phyloP scores from a whole-genome alignment of 257 asterid genomes.

The Solanum appendiculatum region DNA sequence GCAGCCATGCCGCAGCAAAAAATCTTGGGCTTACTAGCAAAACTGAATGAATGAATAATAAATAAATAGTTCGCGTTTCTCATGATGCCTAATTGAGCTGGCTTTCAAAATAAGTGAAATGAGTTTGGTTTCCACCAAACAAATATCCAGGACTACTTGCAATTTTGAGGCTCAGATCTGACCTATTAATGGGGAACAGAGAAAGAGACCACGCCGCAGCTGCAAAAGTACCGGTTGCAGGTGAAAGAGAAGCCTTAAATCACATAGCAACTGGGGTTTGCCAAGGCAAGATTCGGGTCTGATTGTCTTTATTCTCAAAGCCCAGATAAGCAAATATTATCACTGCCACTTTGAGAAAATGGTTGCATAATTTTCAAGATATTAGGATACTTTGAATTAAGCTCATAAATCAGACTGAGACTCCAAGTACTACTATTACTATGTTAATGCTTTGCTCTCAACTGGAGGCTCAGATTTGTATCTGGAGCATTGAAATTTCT shows the following conservation, averaged over 20 bases:
- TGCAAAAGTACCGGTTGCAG: slow-evolving; percentile 13
- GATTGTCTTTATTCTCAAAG: background rate
- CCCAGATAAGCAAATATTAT: background rate
- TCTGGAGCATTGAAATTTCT: background rate
- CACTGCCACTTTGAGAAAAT: background rate
- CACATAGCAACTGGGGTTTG: background rate
- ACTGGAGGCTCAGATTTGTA: background rate
- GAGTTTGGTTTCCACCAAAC: background rate
- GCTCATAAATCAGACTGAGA: background rate
- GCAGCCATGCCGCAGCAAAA: background rate
- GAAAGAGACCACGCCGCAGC: slow-evolving; percentile 6
- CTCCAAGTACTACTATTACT: background rate
- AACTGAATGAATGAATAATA: background rate
- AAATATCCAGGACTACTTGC: background rate
- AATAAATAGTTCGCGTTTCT: background rate
- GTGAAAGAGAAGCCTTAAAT: background rate
- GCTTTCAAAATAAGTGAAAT: background rate
- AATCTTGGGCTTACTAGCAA: background rate
- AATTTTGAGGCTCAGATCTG: slow-evolving; percentile 16
- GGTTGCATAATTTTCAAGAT: background rate
- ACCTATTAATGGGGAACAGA: background rate
- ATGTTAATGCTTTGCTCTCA: background rate
- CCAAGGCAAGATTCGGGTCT: slow-evolving; percentile 16
- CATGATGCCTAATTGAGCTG: background rate
- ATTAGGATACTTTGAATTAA: background rate